A percentile compares a stretch with the other conserved stretches of the same genome.
These are phyloP conservation scores for Physocladia obscura DNA, from an alignment of 192 early-diverging fungal species.

Conservation along the genomic window DNA sequence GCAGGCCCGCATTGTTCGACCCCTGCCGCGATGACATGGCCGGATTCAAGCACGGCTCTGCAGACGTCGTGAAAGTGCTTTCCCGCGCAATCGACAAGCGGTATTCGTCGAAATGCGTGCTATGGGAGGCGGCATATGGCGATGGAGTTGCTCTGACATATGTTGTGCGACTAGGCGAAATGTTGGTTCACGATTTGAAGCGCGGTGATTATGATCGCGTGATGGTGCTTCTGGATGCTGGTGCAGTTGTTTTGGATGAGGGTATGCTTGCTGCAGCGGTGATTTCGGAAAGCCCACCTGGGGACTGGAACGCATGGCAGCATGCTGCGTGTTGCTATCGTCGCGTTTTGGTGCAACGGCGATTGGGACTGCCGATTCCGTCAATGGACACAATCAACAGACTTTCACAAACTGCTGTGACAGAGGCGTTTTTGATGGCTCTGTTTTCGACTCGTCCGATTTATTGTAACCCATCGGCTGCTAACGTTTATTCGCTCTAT, in stretches of 20 bases:
- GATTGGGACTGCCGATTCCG: conserved; percentile 27
- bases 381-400: not conserved
- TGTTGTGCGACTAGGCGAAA: conserved; percentile 3
- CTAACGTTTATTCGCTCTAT: conserved; percentile 28
- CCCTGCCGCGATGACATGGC: conserved; percentile 21
- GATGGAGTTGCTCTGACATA: conserved; percentile 11
- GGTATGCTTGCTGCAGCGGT: conserved; percentile 12
- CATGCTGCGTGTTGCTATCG: conserved; percentile 34
- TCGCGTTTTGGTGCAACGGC: conserved; percentile 24
- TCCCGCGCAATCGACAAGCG: conserved; percentile 18
- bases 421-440: conserved; percentile 13
- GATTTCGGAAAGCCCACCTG: conserved; percentile 30
- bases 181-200: conserved; percentile 18
- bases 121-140: conserved; percentile 22
- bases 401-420: conserved; percentile 23
- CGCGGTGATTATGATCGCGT: conserved; percentile 28
- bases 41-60: conserved; percentile 22
- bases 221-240: conserved; percentile 33
- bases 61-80: conserved; percentile 14
- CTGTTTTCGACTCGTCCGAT: conserved; percentile 26
- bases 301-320: conserved; percentile 34
- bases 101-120: conserved; percentile 11
- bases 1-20: not conserved
- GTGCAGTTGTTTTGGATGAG: conserved; percentile 30
- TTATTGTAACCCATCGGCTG: conserved; percentile 1